Base-by-base conservation (phyloP, 805 yeast species). In the Candida hungchunana region DNA sequence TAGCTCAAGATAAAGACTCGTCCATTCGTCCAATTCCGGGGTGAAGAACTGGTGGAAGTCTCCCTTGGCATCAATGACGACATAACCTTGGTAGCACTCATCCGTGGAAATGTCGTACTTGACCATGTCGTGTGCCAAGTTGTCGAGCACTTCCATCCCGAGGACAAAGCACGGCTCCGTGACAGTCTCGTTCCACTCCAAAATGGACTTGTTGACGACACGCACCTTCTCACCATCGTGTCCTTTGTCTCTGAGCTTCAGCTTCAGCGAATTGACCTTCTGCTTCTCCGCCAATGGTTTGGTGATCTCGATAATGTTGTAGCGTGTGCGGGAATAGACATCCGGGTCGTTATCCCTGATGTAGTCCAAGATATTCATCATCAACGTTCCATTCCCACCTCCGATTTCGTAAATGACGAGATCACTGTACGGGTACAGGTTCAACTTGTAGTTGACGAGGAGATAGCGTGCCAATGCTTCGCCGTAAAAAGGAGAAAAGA, bases 351-450 rank as follows among this genome's bases (percentile, higher is more conserved):
- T 63, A 18, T 60, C 61, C 43, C 73, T 65, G 41, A 86, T 69
- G 53, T 69, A 85, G 50, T 79, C 78, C 43, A 86, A 58, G 9
- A 86, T 73, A 50, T 85, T 81, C 36, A 69, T 56, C 95, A 87
- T 86, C 41, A 86, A 59, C 0, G 94, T 85, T 27, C 95, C 95
- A 51, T 86, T 86, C 47, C 95, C 95, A 15, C 88, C 95, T 40
- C 95, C 96, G 69, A 84, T 75, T 59, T 87, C 96, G 59, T 85
- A 87, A 18, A 86, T 82, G 6, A 76, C 69, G 31, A 90, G 63
- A 52, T 84, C 88, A 27, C 71, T 67, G 50, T 79, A 79, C 1
- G 89, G 90, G 48, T 76, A 82, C 27, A 72, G 62, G 44, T 79
- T 79, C 47, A 78, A 61, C 56, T 79, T 77, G 55, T 81, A 83